These are phyloP conservation scores for Globisporangium carolinianum DNA, from an alignment of 352 stramenopile genomes.

Conservation along the genomic window DNA sequence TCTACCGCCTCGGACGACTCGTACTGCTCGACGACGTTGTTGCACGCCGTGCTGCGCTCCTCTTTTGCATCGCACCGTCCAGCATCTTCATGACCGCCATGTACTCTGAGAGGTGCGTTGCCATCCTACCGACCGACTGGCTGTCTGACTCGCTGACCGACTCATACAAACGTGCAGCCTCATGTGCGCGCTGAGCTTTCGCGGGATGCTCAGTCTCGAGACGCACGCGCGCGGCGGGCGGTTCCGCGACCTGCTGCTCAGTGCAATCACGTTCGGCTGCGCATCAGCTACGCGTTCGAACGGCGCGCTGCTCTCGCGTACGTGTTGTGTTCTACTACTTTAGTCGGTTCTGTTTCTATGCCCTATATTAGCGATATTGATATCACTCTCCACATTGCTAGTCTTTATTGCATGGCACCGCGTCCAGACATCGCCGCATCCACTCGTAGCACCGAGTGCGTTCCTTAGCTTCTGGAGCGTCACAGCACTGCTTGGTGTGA, in stretches of 20 bases:
- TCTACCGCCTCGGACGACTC: slow-evolving; percentile 58
- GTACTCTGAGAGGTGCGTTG: slow-evolving; percentile 70
- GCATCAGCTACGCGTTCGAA: slow-evolving; percentile 76
- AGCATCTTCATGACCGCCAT: slow-evolving; percentile 79
- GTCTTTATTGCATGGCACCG: slow-evolving; percentile 76
- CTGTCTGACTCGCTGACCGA: neutral
- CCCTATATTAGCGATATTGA: no score
- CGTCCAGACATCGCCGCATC: slow-evolving; percentile 43
- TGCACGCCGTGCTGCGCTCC: slow-evolving; percentile 51
- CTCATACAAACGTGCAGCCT: slow-evolving; percentile 25
- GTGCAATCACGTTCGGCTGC: slow-evolving; percentile 49
- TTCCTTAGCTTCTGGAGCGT: slow-evolving; percentile 56
- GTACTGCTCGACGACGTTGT: slow-evolving; percentile 48
- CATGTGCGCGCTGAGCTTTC: slow-evolving; percentile 77
- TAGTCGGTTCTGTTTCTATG: neutral
- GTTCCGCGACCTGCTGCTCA: slow-evolving; percentile 26
- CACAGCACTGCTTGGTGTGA: slow-evolving; percentile 49
- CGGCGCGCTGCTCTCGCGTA: slow-evolving; percentile 68
- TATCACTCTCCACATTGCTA: slow-evolving; percentile 11
- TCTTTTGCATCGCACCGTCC: slow-evolving; percentile 72
- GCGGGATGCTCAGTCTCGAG: slow-evolving; percentile 64
- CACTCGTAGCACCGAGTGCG: slow-evolving; percentile 6
- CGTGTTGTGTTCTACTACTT: slow-evolving; percentile 10
- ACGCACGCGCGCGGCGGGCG: slow-evolving; percentile 13
- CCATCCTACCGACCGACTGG: neutral